Conservation (phyloP, 306 rosid species). For the Inga leiocalycina region DNA sequence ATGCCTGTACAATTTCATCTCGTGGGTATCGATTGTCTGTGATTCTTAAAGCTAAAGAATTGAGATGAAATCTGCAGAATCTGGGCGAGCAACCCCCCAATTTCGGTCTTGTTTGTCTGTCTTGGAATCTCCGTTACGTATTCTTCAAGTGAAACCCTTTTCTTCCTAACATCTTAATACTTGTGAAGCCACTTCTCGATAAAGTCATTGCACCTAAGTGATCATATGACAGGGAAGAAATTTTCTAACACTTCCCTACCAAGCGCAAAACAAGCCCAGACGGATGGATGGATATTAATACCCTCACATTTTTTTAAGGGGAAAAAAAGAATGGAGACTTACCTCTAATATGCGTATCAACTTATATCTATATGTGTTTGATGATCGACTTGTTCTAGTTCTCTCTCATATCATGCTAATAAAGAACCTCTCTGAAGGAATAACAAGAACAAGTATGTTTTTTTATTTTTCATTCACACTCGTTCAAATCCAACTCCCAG, state of each 20-base stretch:
- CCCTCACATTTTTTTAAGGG: neutral
- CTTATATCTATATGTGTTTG: neutral
- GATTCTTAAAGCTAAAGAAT: constrained; percentile 41
- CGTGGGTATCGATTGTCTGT: neutral
- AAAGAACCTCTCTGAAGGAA: neutral
- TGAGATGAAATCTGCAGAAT: constrained; percentile 48
- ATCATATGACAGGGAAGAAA: neutral
- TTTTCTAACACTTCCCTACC: no score
- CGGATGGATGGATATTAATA: neutral
- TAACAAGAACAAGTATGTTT: constrained; percentile 18
- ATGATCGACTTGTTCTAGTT: neutral
- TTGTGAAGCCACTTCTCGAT: neutral
- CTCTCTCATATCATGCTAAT: neutral
- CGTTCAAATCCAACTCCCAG: constrained; percentile 31
- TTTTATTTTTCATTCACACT: constrained; percentile 24
- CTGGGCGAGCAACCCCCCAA: constrained; percentile 32
- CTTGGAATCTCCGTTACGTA: constrained; percentile 44
- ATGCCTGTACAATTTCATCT: neutral
- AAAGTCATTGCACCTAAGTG: neutral
- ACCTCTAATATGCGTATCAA: neutral
- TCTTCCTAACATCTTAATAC: constrained; percentile 18
- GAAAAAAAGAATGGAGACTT: neutral
- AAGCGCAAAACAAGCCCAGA: neutral
- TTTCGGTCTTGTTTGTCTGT: constrained; percentile 15
- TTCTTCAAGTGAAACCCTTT: constrained; percentile 20